Conservation (phyloP, 768 basidiomycete genomes). For the Tulasnella sp. region DNA sequence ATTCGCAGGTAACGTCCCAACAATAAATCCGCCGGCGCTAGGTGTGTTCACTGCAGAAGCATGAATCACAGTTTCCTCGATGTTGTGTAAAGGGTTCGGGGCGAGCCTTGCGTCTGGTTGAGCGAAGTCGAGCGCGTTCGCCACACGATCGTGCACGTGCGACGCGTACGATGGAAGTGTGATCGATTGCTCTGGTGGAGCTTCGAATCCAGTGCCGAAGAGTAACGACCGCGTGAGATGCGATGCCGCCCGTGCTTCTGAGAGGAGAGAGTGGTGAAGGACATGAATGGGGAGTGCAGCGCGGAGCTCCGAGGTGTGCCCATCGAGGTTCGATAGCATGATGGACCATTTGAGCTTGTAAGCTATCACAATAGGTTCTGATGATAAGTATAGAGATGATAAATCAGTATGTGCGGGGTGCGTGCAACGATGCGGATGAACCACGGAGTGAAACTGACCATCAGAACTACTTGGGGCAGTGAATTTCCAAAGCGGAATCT, state of each 20-base stretch:
- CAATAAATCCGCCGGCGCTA: no score
- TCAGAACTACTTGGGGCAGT: no score
- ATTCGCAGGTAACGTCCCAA: no score
- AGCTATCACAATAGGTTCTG: conserved; percentile 63
- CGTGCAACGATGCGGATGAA: no score
- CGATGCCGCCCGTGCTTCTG: conserved; percentile 65
- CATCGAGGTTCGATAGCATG: conserved; percentile 57
- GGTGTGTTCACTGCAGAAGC: background rate
- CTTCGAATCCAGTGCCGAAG: conserved; percentile 35
- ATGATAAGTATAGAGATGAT: background rate
- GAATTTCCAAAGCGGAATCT: conserved; percentile 27
- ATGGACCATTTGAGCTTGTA: conserved; percentile 53
- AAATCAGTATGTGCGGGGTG: background rate
- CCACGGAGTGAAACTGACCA: no score
- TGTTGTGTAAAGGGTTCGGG: conserved; percentile 31
- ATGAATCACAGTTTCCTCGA: conserved; percentile 26
- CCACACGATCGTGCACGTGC: conserved; percentile 82
- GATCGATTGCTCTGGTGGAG: conserved; percentile 35
- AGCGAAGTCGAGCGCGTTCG: conserved; percentile 26
- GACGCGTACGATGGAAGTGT: conserved; percentile 83
- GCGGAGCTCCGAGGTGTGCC: conserved; percentile 87
- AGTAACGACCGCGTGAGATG: conserved; percentile 67
- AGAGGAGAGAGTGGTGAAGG: conserved; percentile 58
- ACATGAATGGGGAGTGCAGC: conserved; percentile 86
- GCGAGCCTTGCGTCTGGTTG: conserved; percentile 22